Evolutionary conservation across 805 yeast genomes (phyloP).

Genomic region (Wickerhamomyces sydowiorum): DNA sequence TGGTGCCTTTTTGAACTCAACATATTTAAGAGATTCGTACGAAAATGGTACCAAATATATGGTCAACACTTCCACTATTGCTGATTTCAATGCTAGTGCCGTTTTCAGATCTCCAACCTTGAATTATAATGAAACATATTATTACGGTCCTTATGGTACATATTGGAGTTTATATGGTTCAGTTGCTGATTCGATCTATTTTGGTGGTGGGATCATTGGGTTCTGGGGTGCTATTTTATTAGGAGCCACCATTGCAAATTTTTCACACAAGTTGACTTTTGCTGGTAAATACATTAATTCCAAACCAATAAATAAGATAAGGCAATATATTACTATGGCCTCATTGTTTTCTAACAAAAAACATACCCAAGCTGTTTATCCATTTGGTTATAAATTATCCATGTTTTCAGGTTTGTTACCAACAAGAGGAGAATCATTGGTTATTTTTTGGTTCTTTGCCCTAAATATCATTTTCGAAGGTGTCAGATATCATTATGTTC

Average conservation of each 20-base stretch:
- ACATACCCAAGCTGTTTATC: constrained; percentile 16
- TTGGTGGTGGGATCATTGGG: constrained; percentile 36
- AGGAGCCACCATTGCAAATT: constrained; percentile 26
- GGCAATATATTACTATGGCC: constrained; percentile 2
- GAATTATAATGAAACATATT: constrained; percentile 18
- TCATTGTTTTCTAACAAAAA: constrained; percentile 1
- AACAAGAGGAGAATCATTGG: constrained; percentile 21
- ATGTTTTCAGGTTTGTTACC: constrained; percentile 14
- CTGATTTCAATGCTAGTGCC: constrained; percentile 27
- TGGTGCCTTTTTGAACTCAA: constrained; percentile 22
- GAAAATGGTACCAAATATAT: constrained; percentile 35
- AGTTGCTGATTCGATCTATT: constrained; percentile 32
- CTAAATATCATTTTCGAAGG: constrained; percentile 10
- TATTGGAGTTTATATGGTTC: constrained; percentile 24
- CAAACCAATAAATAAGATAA: neutral
- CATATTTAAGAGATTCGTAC: constrained; percentile 27
- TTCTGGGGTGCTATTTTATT: constrained; percentile 40
- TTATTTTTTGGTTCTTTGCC: constrained; percentile 29
- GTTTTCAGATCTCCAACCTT: constrained; percentile 28
- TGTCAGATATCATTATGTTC: constrained; percentile 13
- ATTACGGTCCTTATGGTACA: constrained; percentile 16
- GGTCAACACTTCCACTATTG: constrained; percentile 23
- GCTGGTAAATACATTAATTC: constrained; percentile 1
- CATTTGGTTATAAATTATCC: constrained; percentile 45
- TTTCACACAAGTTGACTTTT: neutral